Base-by-base conservation (phyloP, 768 basidiomycete species). In the Dictyophora rubrovolvata region DNA sequence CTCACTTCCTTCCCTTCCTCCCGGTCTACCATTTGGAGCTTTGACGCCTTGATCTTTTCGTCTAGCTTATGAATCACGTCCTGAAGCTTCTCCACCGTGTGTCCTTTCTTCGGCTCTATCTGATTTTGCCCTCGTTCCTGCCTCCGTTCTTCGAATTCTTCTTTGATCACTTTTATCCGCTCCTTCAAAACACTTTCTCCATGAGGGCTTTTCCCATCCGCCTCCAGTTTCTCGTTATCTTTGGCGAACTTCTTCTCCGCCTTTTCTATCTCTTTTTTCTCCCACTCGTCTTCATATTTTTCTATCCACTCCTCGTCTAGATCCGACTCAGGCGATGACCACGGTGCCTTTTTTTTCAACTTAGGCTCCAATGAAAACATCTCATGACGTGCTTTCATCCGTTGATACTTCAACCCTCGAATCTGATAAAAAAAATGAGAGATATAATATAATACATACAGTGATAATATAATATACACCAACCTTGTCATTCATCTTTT, bases 1-100 rank as follows among this genome's bases (percentile, higher is more conserved):
- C 91, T 88, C 65, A 95, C 86, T 70, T 93, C 93, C 73, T 98
- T 98, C 60, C 92, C 91, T 51, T 90, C 93, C 68, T 97, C 94
- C 57, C 88, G 81, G 68, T 97, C 96, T 59, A 84, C 83, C 72
- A 93, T 91, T 70, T 91, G 89, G 56, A 95, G 74, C 71, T 90
- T 92, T 72, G 85, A 87, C 12, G 87, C 78, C 69, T 86, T 85
- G 70, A 97, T 89, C 71, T 77, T 86, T 54, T 92, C 90, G 60
- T 88, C 85, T 62, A 97, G 73, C 72, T 93, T 98, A 48, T 80
- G 79, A 63, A 98, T 85, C 9, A 79, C 74, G 60, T 90, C 86
- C 66, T 90, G 78, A 23, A 97, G 74, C 71, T 91, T 92, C 63
- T 93, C 93, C 17, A 76, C 75, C 0, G 87, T 75, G 37, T 78